Base-by-base conservation (phyloP, 179 eudicot genomes). In the Pouteria campechiana region DNA sequence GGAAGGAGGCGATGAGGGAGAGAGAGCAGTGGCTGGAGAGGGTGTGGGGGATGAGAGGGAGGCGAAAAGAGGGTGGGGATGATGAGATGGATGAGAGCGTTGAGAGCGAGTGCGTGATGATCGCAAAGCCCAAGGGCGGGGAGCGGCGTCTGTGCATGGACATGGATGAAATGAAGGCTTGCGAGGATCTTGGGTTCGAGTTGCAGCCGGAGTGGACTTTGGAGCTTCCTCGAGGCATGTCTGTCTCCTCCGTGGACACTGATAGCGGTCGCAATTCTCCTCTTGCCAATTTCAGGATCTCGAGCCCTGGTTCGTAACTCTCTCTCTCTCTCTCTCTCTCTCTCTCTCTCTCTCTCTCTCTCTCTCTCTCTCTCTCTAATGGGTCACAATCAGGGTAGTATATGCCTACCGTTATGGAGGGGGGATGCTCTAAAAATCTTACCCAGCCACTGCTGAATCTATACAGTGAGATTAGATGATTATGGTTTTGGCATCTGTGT, bases 111-210 rank as follows among this genome's bases (percentile, higher is more conserved):
- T 28, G 25, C 30, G 28, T 28, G 32, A 42, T 48, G 38, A 33
- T 44, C 23, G 48, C 34, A 3, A 54, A 34, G 45, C 40, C 55
- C 0, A 54, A 44, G 18, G 67, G 60, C 53, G 67, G 41, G 5
- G 30, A 23, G 4, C 53, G 48, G 17, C 22, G 38, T 14, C 38
- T 54, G 14, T 48, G 42, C 28, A 61, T 61, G 67, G 60, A 41
- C 18, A 24, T 55, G 46, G 58, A 47, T 9, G 67, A 61, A 48
- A 55, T 61, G 25, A 54, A 54, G 50, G 67, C 67, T 10, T 61
- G 67, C 19, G 28, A 35, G 16, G 67, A 61, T 22, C 50, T 54
- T 32, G 67, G 67, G 1, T 61, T 61, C 27, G 60, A 61, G 44
- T 34, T 41, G 34, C 50, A 61, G 15, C 44, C 33, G 6, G 32